Evolutionary conservation across 2,329 filamentous ascomycete genomes (phyloP).

Genomic region (Beauveria rudraprayagi): DNA sequence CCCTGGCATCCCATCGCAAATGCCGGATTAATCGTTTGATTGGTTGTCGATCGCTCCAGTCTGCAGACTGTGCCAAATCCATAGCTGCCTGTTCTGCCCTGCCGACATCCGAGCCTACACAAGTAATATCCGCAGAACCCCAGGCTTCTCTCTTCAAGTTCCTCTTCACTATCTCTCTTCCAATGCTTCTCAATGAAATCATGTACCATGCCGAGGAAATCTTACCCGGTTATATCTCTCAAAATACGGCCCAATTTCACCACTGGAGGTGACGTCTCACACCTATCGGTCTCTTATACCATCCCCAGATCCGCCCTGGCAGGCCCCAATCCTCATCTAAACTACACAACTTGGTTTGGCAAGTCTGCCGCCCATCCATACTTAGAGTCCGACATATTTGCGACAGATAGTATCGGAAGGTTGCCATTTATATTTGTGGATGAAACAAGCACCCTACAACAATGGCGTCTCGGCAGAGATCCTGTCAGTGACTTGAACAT

Average conservation of each 20-base stretch:
- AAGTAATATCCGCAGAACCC: not conserved
- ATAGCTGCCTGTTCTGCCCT: constrained; percentile 1
- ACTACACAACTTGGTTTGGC: constrained; percentile 9
- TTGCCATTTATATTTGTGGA: constrained; percentile 13
- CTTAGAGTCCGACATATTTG: constrained; percentile 9
- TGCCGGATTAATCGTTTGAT: not conserved
- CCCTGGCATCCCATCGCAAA: not conserved
- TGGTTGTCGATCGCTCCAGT: not conserved
- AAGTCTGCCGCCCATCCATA: constrained; percentile 9
- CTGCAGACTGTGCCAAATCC: not conserved
- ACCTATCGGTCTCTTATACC: constrained; percentile 8
- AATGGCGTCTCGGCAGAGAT: constrained; percentile 13
- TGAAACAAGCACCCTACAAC: constrained; percentile 11
- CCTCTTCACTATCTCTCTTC: not conserved
- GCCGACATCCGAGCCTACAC: constrained; percentile 4
- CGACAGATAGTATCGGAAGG: constrained; percentile 6
- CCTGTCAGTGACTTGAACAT: constrained; percentile 12
- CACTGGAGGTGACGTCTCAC: constrained; percentile 1
- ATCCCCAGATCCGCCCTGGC: constrained; percentile 3
- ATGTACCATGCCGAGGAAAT: not conserved
- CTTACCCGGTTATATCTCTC: not conserved
- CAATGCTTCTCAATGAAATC: not conserved
- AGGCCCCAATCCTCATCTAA: constrained; percentile 4
- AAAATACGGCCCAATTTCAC: constrained; percentile 5
- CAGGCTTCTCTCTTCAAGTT: constrained; percentile 3